Percentiles rank a stretch among this genome's conserved stretches.
phyloP scores from a whole-genome alignment of 176 grass and related monocot genomes.

The Oryza coarctata region DNA sequence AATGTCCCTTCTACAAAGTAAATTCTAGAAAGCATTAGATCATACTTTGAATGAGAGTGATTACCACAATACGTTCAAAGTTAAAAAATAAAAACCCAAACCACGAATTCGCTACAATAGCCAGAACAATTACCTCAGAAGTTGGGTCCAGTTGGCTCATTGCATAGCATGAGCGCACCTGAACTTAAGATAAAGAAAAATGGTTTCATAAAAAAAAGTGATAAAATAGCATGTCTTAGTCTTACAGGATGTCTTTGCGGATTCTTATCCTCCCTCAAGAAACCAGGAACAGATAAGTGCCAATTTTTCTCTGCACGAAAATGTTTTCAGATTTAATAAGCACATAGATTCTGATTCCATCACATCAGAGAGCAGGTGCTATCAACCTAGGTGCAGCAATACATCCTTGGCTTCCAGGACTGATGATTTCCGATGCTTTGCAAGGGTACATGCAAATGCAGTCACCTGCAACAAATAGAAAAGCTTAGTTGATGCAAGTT shows the following conservation, averaged over 20 bases:
- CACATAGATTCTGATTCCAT: not conserved
- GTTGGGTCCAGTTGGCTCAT: not conserved
- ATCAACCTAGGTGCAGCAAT: constrained; percentile 81
- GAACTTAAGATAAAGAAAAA: not conserved
- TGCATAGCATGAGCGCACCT: constrained; percentile 8
- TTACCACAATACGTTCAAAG: not conserved
- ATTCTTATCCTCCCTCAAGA: constrained; percentile 81
- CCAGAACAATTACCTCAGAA: not conserved
- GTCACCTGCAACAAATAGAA: constrained; percentile 57
- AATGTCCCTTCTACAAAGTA: not conserved
- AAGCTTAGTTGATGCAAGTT: constrained; percentile 28
- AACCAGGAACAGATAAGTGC: constrained; percentile 84
- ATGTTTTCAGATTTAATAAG: constrained; percentile 17
- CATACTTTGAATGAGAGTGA: not conserved
- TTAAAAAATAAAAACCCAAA: not conserved
- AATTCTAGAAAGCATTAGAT: not conserved
- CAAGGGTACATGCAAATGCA: constrained; percentile 77
- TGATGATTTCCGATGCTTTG: constrained; percentile 93
- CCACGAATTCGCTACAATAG: not conserved
- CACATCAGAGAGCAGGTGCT: not conserved
- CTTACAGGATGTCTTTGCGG: constrained; percentile 78
- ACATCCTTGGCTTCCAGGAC: constrained; percentile 86
- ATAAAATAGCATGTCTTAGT: constrained; percentile 18
- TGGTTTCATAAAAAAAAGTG: constrained; percentile 9
- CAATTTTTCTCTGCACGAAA: constrained; percentile 80